phyloP scores from a whole-genome alignment of 805 yeast species.

The Saccharomycopsis guyanensis region DNA sequence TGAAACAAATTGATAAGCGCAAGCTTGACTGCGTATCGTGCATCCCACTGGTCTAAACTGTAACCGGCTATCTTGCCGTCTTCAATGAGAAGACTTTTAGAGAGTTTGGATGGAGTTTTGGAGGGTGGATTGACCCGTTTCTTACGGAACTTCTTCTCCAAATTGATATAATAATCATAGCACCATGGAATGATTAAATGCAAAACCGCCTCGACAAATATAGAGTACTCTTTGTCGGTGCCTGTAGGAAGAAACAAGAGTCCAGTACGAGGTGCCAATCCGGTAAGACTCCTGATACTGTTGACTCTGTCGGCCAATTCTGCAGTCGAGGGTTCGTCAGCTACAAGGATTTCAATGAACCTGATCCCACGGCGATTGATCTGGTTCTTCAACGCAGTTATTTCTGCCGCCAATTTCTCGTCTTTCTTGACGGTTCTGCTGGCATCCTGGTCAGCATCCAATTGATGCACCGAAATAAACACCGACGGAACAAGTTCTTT shows the following conservation, averaged over 20 bases:
- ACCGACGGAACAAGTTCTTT: constrained; percentile 40
- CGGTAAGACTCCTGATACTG: constrained; percentile 34
- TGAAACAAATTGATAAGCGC: constrained; percentile 44
- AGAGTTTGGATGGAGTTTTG: not conserved
- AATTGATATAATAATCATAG: constrained; percentile 36
- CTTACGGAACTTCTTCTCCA: constrained; percentile 35
- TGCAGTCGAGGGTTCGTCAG: constrained; percentile 24
- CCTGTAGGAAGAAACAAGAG: constrained; percentile 37
- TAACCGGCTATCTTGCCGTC: constrained; percentile 19
- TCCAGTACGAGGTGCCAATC: constrained; percentile 38
- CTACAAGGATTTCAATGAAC: constrained; percentile 31
- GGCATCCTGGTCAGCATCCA: constrained; percentile 22
- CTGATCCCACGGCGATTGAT: constrained; percentile 28
- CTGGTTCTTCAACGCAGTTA: constrained; percentile 29
- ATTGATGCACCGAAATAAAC: constrained; percentile 37
- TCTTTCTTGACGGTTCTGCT: constrained; percentile 20
- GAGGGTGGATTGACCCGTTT: constrained; percentile 25
- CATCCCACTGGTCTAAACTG: constrained; percentile 35
- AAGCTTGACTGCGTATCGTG: constrained; percentile 44
- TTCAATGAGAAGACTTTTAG: not conserved
- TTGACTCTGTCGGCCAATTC: constrained; percentile 31
- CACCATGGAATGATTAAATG: constrained; percentile 35
- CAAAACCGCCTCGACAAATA: constrained; percentile 33
- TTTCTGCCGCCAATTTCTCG: constrained; percentile 28
- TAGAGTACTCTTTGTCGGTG: constrained; percentile 32